Evolutionary conservation across 208 protist species (phyloP), one percentile per base, ranked within the genome.

Genomic region (Phytomonas francai): DNA sequence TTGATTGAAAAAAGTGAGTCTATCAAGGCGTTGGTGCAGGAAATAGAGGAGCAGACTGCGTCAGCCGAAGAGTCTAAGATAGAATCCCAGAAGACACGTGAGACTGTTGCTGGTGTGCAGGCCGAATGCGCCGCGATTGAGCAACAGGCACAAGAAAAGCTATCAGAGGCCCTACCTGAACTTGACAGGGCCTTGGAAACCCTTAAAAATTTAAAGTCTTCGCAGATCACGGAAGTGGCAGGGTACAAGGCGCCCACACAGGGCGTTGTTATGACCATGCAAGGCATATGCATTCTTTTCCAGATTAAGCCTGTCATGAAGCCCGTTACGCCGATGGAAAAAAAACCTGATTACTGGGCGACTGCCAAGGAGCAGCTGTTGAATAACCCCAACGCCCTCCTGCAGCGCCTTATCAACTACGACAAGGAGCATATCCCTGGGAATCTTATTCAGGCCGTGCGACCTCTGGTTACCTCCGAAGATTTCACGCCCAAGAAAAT

Each of bases 271-370:
- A 91, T 98, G 81, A 98, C 98, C 14, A 97, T 99, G 92, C 94
- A 99, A 73, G 97, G 97, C 11, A 97, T 99, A 66, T 99, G 96
- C 78, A 98, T 99, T 71, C 83, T 99, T 68, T 96, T 97, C 68
- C 95, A 98, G 71, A 97, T 99, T 39, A 95, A 96, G 72, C 87
- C 98, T 22, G 84, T 96, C 54, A 97, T 99, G 86, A 87, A 96
- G 59, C 88, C 94, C 14, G 87, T 92, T 34, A 98, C 85, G 73
- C 92, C 98, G 29, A 95, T 98, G 89, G 89, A 94, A 65, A 95
- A 98, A 71, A 96, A 96, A 62, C 85, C 95, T 27, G 97, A 99
- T 83, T 99, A 98, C 80, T 99, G 97, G 97, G 87, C 84, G 6
- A 91, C 89, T 19, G 94, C 94, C 27, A 97, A 97, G 78, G 87